Percentiles rank a stretch among this genome's conserved stretches.
Evolutionary conservation across 2,329 filamentous ascomycete genomes (phyloP).

Genomic region (Fusarium sp.): DNA sequence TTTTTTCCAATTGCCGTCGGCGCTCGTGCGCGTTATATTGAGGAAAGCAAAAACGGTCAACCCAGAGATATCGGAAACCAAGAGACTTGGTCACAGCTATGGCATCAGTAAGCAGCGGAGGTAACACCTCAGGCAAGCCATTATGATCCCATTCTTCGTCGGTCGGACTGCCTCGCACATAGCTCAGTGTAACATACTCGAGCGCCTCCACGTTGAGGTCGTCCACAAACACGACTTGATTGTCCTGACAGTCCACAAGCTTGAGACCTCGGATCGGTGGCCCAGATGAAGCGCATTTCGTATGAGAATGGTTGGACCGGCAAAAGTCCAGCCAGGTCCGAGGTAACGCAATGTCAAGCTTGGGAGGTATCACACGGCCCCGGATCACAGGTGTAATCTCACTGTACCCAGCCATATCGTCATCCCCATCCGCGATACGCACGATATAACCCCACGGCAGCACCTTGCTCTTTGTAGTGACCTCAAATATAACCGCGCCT

Average conservation of each 20-base stretch:
- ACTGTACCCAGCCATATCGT: constrained; percentile 36
- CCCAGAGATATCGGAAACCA: constrained; percentile 51
- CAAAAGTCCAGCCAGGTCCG: constrained; percentile 50
- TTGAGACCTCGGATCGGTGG: constrained; percentile 42
- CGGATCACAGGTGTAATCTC: constrained; percentile 37
- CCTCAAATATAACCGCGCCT: constrained; percentile 48
- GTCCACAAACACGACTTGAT: constrained; percentile 43
- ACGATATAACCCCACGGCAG: constrained; percentile 51
- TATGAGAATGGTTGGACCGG: constrained; percentile 41
- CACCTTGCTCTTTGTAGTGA: constrained; percentile 48
- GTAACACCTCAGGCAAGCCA: constrained; percentile 40
- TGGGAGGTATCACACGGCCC: constrained; percentile 45
- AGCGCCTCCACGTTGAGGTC: constrained; percentile 35
- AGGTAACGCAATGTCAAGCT: constrained; percentile 44
- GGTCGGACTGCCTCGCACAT: constrained; percentile 42
- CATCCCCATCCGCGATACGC: constrained; percentile 40
- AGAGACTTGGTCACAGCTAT: constrained; percentile 45
- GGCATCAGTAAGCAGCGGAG: constrained; percentile 47
- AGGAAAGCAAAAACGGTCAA: constrained; percentile 49
- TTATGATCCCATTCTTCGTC: constrained; percentile 30
- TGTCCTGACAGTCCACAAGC: constrained; percentile 46
- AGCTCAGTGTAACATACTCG: constrained; percentile 50
- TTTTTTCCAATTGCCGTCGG: constrained; percentile 42
- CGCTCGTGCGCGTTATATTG: constrained; percentile 41
- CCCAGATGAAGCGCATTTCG: constrained; percentile 31